Evolutionary conservation across 176 grass and related monocot species (phyloP).

Genomic region (Eragrostis nindensis): DNA sequence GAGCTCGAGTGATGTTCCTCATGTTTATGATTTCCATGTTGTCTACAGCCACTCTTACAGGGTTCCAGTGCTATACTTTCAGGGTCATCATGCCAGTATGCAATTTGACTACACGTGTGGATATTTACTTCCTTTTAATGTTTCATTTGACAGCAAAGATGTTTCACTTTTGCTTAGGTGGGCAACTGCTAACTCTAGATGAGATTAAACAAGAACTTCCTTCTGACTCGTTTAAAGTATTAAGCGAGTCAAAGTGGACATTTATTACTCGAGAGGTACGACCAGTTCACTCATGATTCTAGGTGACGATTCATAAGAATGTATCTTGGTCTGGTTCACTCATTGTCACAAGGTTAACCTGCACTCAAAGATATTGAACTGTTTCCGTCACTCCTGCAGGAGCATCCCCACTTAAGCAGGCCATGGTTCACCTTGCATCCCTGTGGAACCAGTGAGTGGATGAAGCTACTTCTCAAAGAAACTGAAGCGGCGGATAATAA

Average conservation of each 20-base stretch:
- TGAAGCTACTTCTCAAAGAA: slow-evolving; percentile 70
- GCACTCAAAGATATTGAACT: not conserved
- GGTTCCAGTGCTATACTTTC: slow-evolving; percentile 90
- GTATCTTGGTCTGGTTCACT: not conserved
- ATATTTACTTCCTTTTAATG: slow-evolving; percentile 22
- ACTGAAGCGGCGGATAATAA: slow-evolving; percentile 15
- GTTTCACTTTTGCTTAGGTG: slow-evolving; percentile 59
- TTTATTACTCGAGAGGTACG: slow-evolving; percentile 94
- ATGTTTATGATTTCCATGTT: slow-evolving; percentile 88
- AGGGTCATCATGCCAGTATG: slow-evolving; percentile 66
- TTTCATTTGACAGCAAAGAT: slow-evolving; percentile 20
- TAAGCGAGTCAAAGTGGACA: slow-evolving; percentile 83
- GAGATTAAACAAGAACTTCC: slow-evolving; percentile 71
- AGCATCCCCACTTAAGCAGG: slow-evolving; percentile 84
- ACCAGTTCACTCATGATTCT: not conserved
- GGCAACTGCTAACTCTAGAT: slow-evolving; percentile 61
- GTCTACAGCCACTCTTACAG: slow-evolving; percentile 83
- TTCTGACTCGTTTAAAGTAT: slow-evolving; percentile 51
- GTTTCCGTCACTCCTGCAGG: slow-evolving; percentile 52
- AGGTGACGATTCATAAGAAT: not conserved
- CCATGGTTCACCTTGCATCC: slow-evolving; percentile 93
- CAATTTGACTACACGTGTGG: not conserved
- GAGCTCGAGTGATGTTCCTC: slow-evolving; percentile 42
- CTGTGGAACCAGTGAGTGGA: slow-evolving; percentile 86
- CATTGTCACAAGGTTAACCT: not conserved